A percentile compares a stretch with the other conserved stretches of the same genome.
Conservation (phyloP, 2,329 filamentous ascomycete genomes). For the Colletotrichum eleusines region DNA sequence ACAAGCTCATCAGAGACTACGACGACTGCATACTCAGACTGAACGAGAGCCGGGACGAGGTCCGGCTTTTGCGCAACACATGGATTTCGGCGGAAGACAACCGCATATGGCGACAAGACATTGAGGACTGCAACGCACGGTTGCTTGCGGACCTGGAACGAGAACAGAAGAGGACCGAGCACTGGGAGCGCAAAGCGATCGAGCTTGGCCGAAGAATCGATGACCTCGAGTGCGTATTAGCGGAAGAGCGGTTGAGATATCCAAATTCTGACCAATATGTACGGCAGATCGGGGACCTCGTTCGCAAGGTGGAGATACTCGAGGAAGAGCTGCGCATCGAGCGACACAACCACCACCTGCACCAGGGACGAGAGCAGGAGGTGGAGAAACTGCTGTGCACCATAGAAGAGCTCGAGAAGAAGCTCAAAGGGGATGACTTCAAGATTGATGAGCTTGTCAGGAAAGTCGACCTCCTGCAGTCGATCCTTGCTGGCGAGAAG, state of each 20-base stretch:
- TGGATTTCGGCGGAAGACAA: slow-evolving; percentile 31
- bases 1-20: slow-evolving; percentile 32
- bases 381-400: slow-evolving; percentile 30
- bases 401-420: slow-evolving; percentile 27
- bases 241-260: slow-evolving; percentile 26
- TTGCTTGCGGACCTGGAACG: slow-evolving; percentile 83
- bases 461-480: slow-evolving; percentile 34
- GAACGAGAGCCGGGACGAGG: slow-evolving; percentile 26
- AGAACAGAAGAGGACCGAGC: slow-evolving; percentile 93
- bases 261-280: slow-evolving; percentile 23
- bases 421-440: slow-evolving; percentile 30
- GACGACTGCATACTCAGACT: slow-evolving; percentile 17
- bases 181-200: slow-evolving; percentile 88
- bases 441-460: slow-evolving; percentile 29
- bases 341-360: slow-evolving; percentile 20
- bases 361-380: slow-evolving; percentile 26
- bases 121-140: slow-evolving; percentile 31
- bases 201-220: slow-evolving; percentile 28
- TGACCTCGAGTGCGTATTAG: slow-evolving; percentile 30
- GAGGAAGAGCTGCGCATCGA: slow-evolving; percentile 35
- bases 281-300: slow-evolving; percentile 30
- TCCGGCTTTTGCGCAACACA: slow-evolving; percentile 24
- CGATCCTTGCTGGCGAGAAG: slow-evolving; percentile 27
- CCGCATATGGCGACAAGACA: slow-evolving; percentile 30
- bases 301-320: slow-evolving; percentile 35